Percentiles rank a stretch among this genome's conserved stretches.
These are phyloP conservation scores for Mrakia blollopis DNA, from an alignment of 768 basidiomycete species.

Conservation along the genomic window DNA sequence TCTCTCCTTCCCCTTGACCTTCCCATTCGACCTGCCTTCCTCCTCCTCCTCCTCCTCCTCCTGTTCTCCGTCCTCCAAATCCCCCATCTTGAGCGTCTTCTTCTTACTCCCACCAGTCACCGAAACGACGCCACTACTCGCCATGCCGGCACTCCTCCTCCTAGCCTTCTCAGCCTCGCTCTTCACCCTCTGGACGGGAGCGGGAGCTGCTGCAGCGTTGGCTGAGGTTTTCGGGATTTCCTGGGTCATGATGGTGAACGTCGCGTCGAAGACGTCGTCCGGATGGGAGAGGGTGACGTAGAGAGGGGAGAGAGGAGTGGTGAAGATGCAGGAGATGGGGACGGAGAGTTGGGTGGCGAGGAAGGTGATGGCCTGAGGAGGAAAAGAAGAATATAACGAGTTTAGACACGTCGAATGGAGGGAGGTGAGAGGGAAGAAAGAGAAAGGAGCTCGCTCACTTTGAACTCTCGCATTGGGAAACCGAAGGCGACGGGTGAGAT, in stretches of 20 bases:
- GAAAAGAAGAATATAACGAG: not conserved
- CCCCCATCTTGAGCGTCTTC: constrained; percentile 8
- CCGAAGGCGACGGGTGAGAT: constrained; percentile 62
- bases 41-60: not conserved
- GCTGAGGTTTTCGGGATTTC: not conserved
- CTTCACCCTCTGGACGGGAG: not conserved
- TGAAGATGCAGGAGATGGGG: constrained; percentile 15
- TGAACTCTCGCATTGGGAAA: constrained; percentile 80
- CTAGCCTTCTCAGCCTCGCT: not conserved
- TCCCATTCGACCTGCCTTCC: not conserved
- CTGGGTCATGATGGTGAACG: constrained; percentile 22
- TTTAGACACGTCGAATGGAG: not conserved
- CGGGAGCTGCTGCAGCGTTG: not conserved
- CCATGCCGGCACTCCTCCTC: not conserved
- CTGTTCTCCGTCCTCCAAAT: not conserved
- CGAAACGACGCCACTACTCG: not conserved
- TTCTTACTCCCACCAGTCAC: not conserved
- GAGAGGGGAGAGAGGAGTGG: constrained; percentile 1
- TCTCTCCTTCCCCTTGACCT: not conserved
- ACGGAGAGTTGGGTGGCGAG: constrained; percentile 2
- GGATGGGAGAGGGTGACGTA: constrained; percentile 7
- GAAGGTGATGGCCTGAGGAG: constrained; percentile 19
- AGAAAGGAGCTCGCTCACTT: constrained; percentile 47
- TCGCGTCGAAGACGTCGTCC: constrained; percentile 19
- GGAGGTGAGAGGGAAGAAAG: not conserved